phyloP scores from a whole-genome alignment of 805 yeast species.

The Candida dajiaensis region DNA sequence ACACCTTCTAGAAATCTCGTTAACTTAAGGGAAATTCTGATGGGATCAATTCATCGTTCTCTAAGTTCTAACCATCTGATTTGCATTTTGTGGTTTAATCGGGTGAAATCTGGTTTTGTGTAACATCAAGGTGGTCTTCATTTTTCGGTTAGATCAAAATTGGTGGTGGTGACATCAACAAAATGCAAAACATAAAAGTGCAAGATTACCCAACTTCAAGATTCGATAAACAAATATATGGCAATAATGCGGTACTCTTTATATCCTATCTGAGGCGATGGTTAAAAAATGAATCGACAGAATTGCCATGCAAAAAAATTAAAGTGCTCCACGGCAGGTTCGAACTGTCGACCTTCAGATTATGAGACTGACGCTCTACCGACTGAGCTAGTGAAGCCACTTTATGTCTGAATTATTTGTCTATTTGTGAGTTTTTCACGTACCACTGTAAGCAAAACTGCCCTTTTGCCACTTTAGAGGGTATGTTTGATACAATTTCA shows the following conservation, averaged over 20 bases:
- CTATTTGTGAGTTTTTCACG: too few species aligned
- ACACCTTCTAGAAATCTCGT: background rate
- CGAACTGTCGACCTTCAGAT: slow-evolving; percentile 53
- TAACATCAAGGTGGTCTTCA: too few species aligned
- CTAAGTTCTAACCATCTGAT: too few species aligned
- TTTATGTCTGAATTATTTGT: background rate
- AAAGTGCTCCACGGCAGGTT: slow-evolving; percentile 44
- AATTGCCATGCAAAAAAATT: slow-evolving; percentile 14
- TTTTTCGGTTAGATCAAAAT: background rate
- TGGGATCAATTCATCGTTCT: background rate
- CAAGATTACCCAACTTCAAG: too few species aligned
- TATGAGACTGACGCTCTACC: slow-evolving; percentile 56
- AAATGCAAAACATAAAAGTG: background rate
- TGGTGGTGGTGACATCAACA: too few species aligned
- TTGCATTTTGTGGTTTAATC: background rate
- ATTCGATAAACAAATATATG: too few species aligned
- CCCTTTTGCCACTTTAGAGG: too few species aligned
- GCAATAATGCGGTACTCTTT: too few species aligned
- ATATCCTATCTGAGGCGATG: too few species aligned
- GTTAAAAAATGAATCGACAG: too few species aligned
- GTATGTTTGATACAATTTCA: too few species aligned
- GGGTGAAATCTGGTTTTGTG: background rate
- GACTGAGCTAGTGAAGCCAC: slow-evolving; percentile 48
- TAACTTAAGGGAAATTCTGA: background rate
- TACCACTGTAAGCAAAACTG: too few species aligned